phyloP scores from a whole-genome alignment of 768 basidiomycete genomes.

The Leccinum truebloodii region DNA sequence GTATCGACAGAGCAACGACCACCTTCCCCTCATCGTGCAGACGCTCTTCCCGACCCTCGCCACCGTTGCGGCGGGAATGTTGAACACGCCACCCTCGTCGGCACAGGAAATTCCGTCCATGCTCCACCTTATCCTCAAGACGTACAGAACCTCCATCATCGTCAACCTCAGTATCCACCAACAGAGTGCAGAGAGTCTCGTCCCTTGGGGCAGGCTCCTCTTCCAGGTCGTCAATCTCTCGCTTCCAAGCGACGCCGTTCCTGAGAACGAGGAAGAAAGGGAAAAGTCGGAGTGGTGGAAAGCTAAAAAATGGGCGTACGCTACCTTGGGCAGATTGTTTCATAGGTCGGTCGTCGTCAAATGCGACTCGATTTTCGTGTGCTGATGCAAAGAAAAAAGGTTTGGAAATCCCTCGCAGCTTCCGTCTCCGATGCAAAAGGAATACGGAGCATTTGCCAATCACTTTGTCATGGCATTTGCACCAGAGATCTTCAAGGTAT shows the following conservation, averaged over 20 bases:
- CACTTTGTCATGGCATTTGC: slow-evolving; percentile 80
- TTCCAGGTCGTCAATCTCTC: slow-evolving; percentile 77
- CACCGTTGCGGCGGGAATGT: slow-evolving; percentile 68
- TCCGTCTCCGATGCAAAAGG: slow-evolving; percentile 65
- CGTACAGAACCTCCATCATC: slow-evolving; percentile 83
- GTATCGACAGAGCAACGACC: slow-evolving; percentile 65
- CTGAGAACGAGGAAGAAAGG: slow-evolving; percentile 71
- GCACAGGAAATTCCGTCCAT: slow-evolving; percentile 78
- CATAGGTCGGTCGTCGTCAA: slow-evolving; percentile 48
- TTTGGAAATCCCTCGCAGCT: slow-evolving; percentile 90
- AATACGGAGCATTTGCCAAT: slow-evolving; percentile 71
- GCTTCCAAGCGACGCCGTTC: slow-evolving; percentile 64
- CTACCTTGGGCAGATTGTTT: slow-evolving; percentile 77
- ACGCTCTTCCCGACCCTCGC: slow-evolving; percentile 76
- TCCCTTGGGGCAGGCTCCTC: slow-evolving; percentile 86
- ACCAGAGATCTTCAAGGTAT: slow-evolving; percentile 83
- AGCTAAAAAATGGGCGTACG: slow-evolving; percentile 92
- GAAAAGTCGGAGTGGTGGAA: slow-evolving; percentile 89
- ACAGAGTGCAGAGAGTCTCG: slow-evolving; percentile 69
- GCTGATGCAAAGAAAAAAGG: slow-evolving; percentile 35
- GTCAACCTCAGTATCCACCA: slow-evolving; percentile 73
- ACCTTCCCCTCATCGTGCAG: slow-evolving; percentile 57
- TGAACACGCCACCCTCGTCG: slow-evolving; percentile 57
- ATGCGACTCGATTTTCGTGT: not conserved
- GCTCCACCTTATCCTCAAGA: slow-evolving; percentile 84